A percentile compares a stretch with the other conserved stretches of the same genome.
These are phyloP conservation scores for Ascochyta viciae-villosae DNA, from an alignment of 2,329 filamentous ascomycete genomes.

Conservation along the genomic window DNA sequence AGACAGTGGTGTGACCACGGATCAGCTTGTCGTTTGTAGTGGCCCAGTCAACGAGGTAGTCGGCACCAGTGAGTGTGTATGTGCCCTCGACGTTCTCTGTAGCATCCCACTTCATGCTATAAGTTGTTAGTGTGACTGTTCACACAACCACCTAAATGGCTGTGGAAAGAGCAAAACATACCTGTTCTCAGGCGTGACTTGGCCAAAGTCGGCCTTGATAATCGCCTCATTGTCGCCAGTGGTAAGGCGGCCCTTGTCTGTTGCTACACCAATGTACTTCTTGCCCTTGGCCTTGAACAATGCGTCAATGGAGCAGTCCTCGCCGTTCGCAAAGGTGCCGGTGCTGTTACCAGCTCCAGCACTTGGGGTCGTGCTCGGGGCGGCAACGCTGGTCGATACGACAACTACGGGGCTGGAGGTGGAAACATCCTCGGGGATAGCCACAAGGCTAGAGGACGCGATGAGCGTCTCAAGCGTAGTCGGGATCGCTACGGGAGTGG, in stretches of 20 bases:
- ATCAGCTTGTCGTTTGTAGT: slow-evolving; percentile 16
- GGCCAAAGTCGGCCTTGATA: slow-evolving; percentile 68
- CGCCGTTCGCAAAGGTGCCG: slow-evolving; percentile 27
- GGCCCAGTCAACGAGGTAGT: slow-evolving; percentile 21
- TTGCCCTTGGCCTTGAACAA: slow-evolving; percentile 67
- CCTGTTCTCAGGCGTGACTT: slow-evolving; percentile 70
- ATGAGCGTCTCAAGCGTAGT: slow-evolving; percentile 11
- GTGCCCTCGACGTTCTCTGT: slow-evolving; percentile 56
- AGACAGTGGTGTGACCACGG: slow-evolving; percentile 22
- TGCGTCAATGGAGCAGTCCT: slow-evolving; percentile 57
- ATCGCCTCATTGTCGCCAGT: slow-evolving; percentile 57
- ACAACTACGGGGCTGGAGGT: slow-evolving; percentile 1
- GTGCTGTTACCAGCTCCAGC: slow-evolving; percentile 14
- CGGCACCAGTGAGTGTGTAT: slow-evolving; percentile 63
- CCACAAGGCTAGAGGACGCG: slow-evolving; percentile 4
- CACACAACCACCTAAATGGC: background rate
- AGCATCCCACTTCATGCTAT: slow-evolving; percentile 71
- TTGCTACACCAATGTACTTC: slow-evolving; percentile 67
- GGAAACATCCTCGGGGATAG: slow-evolving; percentile 5
- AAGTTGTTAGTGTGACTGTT: slow-evolving; percentile 1
- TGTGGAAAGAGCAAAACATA: background rate
- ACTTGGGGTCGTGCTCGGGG: slow-evolving; percentile 16
- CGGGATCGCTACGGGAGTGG: slow-evolving; percentile 8
- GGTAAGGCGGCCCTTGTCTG: slow-evolving; percentile 62
- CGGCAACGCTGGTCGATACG: slow-evolving; percentile 9